Evolutionary conservation across 805 yeast genomes (phyloP).

Genomic region (Cephaloascus albidus): DNA sequence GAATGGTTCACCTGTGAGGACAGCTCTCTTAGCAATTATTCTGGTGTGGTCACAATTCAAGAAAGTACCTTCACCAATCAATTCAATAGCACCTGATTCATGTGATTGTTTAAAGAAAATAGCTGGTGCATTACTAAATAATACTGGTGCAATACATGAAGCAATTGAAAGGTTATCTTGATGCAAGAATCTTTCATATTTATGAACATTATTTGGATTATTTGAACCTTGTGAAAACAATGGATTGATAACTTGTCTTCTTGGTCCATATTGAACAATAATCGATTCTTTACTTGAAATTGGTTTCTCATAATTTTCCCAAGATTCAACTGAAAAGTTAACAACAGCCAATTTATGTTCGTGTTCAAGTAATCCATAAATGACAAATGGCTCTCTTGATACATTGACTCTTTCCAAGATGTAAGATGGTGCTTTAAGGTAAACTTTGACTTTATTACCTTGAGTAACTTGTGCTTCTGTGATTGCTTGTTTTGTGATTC

Average conservation of each 20-base stretch:
- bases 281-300: conserved; percentile 75
- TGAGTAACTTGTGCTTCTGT: conserved; percentile 34
- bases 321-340: conserved; percentile 72
- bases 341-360: conserved; percentile 83
- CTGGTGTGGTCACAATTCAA: conserved; percentile 79
- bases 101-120: conserved; percentile 60
- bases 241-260: conserved; percentile 79
- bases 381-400: conserved; percentile 39
- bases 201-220: conserved; percentile 78
- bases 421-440: conserved; percentile 45
- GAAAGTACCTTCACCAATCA: conserved; percentile 87
- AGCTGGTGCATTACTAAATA: conserved; percentile 79
- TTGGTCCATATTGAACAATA: conserved; percentile 87
- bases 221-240: conserved; percentile 71
- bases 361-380: conserved; percentile 71
- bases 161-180: conserved; percentile 57
- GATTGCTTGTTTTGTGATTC: conserved; percentile 50
- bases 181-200: conserved; percentile 76
- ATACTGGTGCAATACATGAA: conserved; percentile 80
- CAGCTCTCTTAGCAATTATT: conserved; percentile 77
- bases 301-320: conserved; percentile 87
- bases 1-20: conserved; percentile 89
- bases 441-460: conserved; percentile 58
- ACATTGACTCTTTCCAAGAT: conserved; percentile 36
- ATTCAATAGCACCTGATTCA: conserved; percentile 38